Conservation (phyloP, 768 basidiomycete species). For the Trametes villosa region DNA sequence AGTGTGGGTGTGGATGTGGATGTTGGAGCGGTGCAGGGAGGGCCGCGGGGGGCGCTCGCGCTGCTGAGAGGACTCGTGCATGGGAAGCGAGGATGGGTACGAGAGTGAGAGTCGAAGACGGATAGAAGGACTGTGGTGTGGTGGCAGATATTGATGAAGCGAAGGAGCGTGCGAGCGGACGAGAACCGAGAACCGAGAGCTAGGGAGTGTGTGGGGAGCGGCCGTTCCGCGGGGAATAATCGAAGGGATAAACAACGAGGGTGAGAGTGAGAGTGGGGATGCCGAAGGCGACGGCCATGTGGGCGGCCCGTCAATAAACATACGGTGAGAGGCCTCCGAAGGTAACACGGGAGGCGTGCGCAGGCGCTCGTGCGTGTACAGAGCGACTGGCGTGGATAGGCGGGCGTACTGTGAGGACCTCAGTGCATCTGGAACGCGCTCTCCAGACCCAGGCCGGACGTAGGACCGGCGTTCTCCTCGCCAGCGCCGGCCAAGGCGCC, state of each 20-base stretch:
- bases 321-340: not conserved
- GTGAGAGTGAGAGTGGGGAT: too few relatives aligned
- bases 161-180: constrained; percentile 11
- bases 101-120: not conserved
- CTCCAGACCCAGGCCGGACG: constrained; percentile 49
- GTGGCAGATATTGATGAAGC: not conserved
- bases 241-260: constrained; percentile 10
- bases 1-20: not conserved
- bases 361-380: not conserved
- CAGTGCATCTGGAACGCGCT: constrained; percentile 75
- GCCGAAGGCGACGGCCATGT: constrained; percentile 6
- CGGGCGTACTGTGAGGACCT: constrained; percentile 19
- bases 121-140: not conserved
- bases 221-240: constrained; percentile 5
- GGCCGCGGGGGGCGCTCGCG: not conserved
- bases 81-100: not conserved
- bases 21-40: too few relatives aligned
- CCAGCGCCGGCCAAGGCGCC: constrained; percentile 50
- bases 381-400: not conserved
- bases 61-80: too few relatives aligned
- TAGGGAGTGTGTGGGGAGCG: constrained; percentile 6
- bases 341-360: not conserved
- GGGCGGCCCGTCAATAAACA: constrained; percentile 13
- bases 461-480: constrained; percentile 40
- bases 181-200: not conserved